Percentiles rank a stretch among this genome's conserved stretches.
Evolutionary conservation across 495 filamentous ascomycete species (phyloP).

Genomic region (Xylaria palmicola): DNA sequence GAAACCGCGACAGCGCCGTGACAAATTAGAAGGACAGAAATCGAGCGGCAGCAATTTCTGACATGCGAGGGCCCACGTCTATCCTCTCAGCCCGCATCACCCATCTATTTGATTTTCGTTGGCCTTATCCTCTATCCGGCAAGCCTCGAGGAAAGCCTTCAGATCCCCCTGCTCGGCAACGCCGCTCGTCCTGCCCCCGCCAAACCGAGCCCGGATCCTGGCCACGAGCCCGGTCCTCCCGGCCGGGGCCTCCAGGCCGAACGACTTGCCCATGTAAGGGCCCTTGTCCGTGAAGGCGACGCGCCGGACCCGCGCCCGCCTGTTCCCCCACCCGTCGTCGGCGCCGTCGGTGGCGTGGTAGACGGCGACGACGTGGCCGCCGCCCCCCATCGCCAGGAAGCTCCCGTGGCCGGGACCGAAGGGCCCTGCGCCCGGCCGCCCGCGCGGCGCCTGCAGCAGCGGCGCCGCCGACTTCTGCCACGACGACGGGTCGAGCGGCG

Average conservation of each 20-base stretch:
- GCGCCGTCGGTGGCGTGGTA: conserved; percentile 33
- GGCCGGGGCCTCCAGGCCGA: conserved; percentile 12
- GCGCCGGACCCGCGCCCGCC: conserved; percentile 26
- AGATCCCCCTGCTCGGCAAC: conserved; percentile 16
- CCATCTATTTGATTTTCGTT: background rate
- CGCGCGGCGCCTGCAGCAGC: conserved; percentile 24
- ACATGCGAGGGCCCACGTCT: background rate
- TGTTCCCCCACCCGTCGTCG: conserved; percentile 31
- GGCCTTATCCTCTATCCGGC: background rate
- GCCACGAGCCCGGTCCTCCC: conserved; percentile 1
- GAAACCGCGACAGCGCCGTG: background rate
- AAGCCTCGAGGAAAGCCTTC: conserved; percentile 20
- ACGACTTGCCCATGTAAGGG: conserved; percentile 31
- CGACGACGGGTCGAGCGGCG: conserved; percentile 25
- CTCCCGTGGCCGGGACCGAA: conserved; percentile 33
- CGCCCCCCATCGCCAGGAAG: conserved; percentile 20
- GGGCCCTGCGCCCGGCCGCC: conserved; percentile 4
- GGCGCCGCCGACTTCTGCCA: conserved; percentile 31
- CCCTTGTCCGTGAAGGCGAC: conserved; percentile 27
- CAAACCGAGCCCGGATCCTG: conserved; percentile 12
- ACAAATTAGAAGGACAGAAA: too few relatives aligned
- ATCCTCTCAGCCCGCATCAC: background rate
- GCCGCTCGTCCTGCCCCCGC: too few relatives aligned
- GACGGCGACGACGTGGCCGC: conserved; percentile 24
- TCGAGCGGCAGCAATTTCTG: background rate